Conservation (phyloP, 2,329 filamentous ascomycete species). For the Monilinia fructicola region DNA sequence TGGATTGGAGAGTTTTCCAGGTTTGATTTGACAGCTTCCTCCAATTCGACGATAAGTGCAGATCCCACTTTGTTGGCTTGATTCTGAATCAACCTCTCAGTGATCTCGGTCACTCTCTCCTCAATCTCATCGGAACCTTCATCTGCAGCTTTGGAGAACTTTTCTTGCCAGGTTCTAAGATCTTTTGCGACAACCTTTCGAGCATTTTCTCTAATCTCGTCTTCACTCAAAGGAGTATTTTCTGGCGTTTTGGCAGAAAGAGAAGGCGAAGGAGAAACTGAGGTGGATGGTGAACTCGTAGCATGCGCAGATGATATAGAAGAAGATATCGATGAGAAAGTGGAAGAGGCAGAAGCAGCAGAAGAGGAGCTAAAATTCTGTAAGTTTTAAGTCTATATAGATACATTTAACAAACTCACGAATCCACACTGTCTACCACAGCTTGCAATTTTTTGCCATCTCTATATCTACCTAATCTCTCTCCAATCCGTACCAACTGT, state of each 20-base stretch:
- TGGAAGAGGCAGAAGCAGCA: slow-evolving; percentile 37
- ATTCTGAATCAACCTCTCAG: slow-evolving; percentile 63
- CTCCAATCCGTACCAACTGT: slow-evolving; percentile 86
- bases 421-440: slow-evolving; percentile 55
- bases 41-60: slow-evolving; percentile 65
- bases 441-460: slow-evolving; percentile 62
- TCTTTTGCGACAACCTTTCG: slow-evolving; percentile 73
- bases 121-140: slow-evolving; percentile 73
- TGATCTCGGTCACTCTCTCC: slow-evolving; percentile 66
- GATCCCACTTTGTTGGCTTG: slow-evolving; percentile 66
- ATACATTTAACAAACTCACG: slow-evolving; percentile 38
- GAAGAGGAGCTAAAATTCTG: slow-evolving; percentile 34
- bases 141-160: slow-evolving; percentile 81
- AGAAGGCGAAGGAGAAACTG: slow-evolving; percentile 27
- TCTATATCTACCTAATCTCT: slow-evolving; percentile 75
- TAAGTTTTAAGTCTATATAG: slow-evolving; percentile 27
- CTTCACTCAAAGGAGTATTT: slow-evolving; percentile 44
- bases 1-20: slow-evolving; percentile 62
- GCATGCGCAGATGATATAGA: slow-evolving; percentile 32
- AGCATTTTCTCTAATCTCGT: slow-evolving; percentile 56
- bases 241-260: slow-evolving; percentile 37
- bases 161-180: slow-evolving; percentile 80
- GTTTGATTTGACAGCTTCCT: slow-evolving; percentile 64
- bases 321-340: slow-evolving; percentile 36
- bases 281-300: slow-evolving; percentile 27